Evolutionary conservation across 2,329 filamentous ascomycete genomes (phyloP).

Genomic region (Xylariaceae sp.): DNA sequence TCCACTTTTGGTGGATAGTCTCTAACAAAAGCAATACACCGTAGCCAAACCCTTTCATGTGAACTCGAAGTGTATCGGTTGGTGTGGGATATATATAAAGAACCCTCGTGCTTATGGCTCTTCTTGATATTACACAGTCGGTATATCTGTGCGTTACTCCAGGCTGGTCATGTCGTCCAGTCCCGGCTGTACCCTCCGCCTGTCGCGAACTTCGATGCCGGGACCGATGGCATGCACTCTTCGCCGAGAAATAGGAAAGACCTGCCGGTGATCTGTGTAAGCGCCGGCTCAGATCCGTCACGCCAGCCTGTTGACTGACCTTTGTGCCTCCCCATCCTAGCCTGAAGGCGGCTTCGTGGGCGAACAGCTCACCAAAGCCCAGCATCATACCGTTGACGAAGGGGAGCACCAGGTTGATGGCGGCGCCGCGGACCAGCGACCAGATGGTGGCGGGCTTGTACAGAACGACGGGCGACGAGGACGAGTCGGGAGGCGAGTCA

Average conservation of each 20-base stretch:
- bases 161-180: slow-evolving; percentile 60
- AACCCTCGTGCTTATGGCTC: too few relatives aligned
- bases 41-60: too few relatives aligned
- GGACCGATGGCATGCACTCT: slow-evolving; percentile 64
- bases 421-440: slow-evolving; percentile 77
- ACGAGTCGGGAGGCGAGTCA: slow-evolving; percentile 53
- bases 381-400: slow-evolving; percentile 99
- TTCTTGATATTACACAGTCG: too few relatives aligned
- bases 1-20: too few relatives aligned
- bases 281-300: slow-evolving; percentile 2
- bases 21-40: too few relatives aligned
- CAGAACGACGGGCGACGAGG: slow-evolving; percentile 65
- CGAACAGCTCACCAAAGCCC: slow-evolving; percentile 93
- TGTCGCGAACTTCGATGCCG: slow-evolving; percentile 71
- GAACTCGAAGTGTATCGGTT: too few relatives aligned
- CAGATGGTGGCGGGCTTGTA: slow-evolving; percentile 86
- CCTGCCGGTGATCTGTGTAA: slow-evolving; percentile 35
- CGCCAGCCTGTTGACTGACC: slow-evolving; percentile 43
- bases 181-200: slow-evolving; percentile 45
- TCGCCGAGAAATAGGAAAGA: slow-evolving; percentile 54
- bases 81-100: too few relatives aligned
- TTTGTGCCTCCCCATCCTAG: slow-evolving; percentile 92
- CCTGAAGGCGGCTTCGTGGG: slow-evolving; percentile 88
- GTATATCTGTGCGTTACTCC: too few relatives aligned
- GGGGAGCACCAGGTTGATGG: slow-evolving; percentile 90